Base-by-base conservation (phyloP, 139 green algal genomes). In the Tetradesmus obliquus region DNA sequence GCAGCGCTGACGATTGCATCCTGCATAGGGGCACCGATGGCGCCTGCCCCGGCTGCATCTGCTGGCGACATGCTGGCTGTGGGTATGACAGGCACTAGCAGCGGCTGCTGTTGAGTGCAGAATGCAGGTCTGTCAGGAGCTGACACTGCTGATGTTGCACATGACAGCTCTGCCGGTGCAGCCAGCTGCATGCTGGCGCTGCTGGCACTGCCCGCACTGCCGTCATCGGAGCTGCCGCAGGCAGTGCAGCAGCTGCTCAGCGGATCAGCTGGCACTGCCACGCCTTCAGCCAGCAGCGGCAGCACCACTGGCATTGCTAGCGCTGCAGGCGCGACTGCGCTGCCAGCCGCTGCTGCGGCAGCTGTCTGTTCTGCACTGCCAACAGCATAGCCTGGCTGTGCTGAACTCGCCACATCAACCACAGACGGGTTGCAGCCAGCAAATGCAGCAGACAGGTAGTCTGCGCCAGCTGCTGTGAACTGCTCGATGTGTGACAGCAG, bases 401-500 rank as follows among this genome's bases (percentile, higher is more conserved):
- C 7, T 54, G 74, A 54, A 17, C 5, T 53, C 74, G 53, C 74
- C 12, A 19, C 72, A 51, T 51, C 72, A 80, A 51, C 22, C 17
- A 17, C 20, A 54, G 74, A 10, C 10, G 74, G 3, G 17, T n/a
- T 45, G 32, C 19, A 60, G 32, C 84, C 84, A 66, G 79, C 55
- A 32, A 90, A 72, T 1, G 55, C 69, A 15, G 20, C 71, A 55
- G 86, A 90, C 15, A 90, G 54, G 20, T 71, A n/a, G 20, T 90
- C 69, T 15, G 55, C 62, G n/a, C 22, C 57, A 13, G 32, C 86
- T 15, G 71, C 69, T 24, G 71, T 74, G 22, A 92, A 88, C 60
- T 55, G 60, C 83, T 94, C 91, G 15, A 94, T 92, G 17, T 89
- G 82, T 9, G 62, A 69, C 58, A 94, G 88, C 58, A 94, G 91